Conservation (phyloP, 208 protist genomes). For the Acanthamoeba lenticulata region DNA sequence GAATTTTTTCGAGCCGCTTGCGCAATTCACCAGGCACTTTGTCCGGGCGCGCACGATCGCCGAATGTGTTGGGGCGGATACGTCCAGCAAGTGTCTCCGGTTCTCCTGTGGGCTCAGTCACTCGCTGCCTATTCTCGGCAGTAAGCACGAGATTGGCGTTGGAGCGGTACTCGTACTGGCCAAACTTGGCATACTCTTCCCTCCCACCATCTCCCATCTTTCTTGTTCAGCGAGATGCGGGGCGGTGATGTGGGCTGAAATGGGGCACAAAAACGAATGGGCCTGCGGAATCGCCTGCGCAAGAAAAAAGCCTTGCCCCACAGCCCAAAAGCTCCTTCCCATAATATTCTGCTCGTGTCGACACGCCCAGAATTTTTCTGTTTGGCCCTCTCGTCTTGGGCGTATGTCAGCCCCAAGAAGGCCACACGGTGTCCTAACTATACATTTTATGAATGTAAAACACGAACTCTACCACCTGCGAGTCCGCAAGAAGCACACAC, state of each 20-base stretch:
- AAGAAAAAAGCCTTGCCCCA: not conserved
- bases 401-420: too few species aligned
- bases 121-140: constrained; percentile 63
- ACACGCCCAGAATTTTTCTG: not conserved
- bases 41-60: constrained; percentile 45
- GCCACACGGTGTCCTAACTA: too few species aligned
- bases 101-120: constrained; percentile 79
- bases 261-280: not conserved
- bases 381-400: too few species aligned
- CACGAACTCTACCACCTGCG: too few species aligned
- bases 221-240: constrained; percentile 37
- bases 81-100: constrained; percentile 70
- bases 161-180: constrained; percentile 49
- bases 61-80: constrained; percentile 40
- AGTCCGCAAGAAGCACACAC: too few species aligned
- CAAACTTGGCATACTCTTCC: constrained; percentile 51
- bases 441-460: too few species aligned
- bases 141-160: constrained; percentile 83
- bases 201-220: not conserved
- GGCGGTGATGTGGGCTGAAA: not conserved
- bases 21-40: constrained; percentile 37
- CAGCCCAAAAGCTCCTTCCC: not conserved
- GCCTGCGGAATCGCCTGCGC: not conserved
- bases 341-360: not conserved
- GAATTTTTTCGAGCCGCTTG: constrained; percentile 46